These are phyloP conservation scores for Oryza brachyantha DNA, from an alignment of 176 grass and related monocot genomes.

Conservation along the genomic window DNA sequence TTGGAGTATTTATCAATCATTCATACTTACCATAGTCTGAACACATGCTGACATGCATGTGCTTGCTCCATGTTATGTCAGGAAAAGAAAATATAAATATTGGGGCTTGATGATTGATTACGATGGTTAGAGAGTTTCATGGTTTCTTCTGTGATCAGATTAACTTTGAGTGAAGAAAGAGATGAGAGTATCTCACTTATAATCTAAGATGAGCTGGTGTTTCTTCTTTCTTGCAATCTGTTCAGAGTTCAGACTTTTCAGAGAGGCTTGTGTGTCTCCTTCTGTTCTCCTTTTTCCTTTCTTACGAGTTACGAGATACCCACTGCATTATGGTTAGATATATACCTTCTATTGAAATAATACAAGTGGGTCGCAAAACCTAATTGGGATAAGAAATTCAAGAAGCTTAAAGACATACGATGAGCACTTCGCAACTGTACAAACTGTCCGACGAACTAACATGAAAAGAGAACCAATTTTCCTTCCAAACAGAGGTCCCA, in stretches of 20 bases:
- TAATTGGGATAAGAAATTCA: constrained; percentile 23
- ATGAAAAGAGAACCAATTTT: neutral
- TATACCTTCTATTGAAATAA: neutral
- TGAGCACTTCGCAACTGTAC: neutral
- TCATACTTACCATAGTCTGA: neutral
- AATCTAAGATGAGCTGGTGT: neutral
- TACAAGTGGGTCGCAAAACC: neutral
- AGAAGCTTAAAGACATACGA: neutral
- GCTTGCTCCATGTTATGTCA: neutral
- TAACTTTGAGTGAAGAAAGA: constrained; percentile 11
- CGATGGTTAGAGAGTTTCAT: neutral
- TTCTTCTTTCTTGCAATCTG: neutral
- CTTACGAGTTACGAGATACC: neutral
- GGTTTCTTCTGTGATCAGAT: neutral
- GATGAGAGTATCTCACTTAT: neutral
- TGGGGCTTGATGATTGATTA: neutral
- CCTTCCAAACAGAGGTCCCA: neutral
- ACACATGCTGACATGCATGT: neutral
- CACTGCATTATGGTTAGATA: neutral
- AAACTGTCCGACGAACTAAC: constrained; percentile 8
- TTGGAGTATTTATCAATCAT: neutral
- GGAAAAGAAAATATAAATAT: neutral
- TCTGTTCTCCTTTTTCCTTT: neutral
- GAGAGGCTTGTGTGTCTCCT: neutral
- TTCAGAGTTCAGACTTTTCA: neutral